A percentile compares a stretch with the other conserved stretches of the same genome.
phyloP scores from a whole-genome alignment of 805 yeast genomes.

The Zygoascus ofunaensis region DNA sequence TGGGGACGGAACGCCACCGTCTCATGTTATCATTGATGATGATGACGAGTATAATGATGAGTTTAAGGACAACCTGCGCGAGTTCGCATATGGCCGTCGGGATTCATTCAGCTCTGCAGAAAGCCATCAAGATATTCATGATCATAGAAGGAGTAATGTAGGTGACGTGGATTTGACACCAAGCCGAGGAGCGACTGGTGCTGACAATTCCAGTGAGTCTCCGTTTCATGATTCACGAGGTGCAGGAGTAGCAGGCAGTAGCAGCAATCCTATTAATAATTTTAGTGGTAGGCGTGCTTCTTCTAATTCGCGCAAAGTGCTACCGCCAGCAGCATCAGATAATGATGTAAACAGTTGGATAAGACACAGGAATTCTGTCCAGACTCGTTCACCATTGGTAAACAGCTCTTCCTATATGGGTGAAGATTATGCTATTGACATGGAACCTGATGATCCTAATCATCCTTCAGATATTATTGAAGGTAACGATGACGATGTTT shows the following conservation, averaged over 20 bases:
- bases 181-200: no score
- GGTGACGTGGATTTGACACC: no score
- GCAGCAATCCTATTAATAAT: no score
- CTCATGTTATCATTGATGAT: slow-evolving; percentile 7
- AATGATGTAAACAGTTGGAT: slow-evolving; percentile 1
- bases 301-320: no score
- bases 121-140: slow-evolving; percentile 13
- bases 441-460: slow-evolving; percentile 4
- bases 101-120: slow-evolving; percentile 10
- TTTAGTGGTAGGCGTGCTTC: no score
- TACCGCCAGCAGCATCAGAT: no score
- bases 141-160: no score
- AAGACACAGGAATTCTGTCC: slow-evolving; percentile 1
- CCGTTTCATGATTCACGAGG: no score
- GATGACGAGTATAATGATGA: slow-evolving; percentile 6
- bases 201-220: no score
- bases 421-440: slow-evolving; percentile 1
- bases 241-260: no score
- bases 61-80: not conserved
- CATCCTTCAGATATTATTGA: not conserved
- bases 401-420: not conserved
- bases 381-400: not conserved
- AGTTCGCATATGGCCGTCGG: not conserved
- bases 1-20: slow-evolving; percentile 8
- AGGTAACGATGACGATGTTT: not conserved